These are phyloP conservation scores for Psilocybe sp. DNA, from an alignment of 768 basidiomycete species.

Conservation along the genomic window DNA sequence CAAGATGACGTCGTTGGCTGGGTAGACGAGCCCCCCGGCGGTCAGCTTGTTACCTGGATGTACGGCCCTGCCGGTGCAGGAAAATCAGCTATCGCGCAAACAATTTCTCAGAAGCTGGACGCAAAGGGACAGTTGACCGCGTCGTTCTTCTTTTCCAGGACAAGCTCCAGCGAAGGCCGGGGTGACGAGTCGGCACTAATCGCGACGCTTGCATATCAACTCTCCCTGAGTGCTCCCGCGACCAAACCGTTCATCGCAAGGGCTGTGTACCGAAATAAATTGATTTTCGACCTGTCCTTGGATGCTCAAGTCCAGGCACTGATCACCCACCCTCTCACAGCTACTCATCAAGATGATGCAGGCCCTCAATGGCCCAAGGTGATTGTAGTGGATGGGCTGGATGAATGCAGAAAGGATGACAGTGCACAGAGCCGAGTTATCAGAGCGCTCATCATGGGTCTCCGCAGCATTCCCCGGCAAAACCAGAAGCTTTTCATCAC, in stretches of 20 bases:
- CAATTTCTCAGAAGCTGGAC: not conserved
- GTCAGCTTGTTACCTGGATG: conserved; percentile 2
- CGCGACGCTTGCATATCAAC: conserved; percentile 8
- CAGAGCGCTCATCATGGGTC: not conserved
- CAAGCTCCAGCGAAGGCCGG: not conserved
- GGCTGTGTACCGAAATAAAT: not conserved
- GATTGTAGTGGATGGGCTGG: conserved; percentile 11
- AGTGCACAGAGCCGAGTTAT: conserved; percentile 1
- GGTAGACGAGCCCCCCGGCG: not conserved
- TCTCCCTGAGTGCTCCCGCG: conserved; percentile 1
- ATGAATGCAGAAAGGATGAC: conserved; percentile 4
- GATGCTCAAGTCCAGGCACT: conserved; percentile 2
- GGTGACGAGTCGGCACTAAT: not conserved
- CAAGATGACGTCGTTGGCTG: not conserved
- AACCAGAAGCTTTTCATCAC: conserved; percentile 1
- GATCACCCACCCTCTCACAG: conserved; percentile 2
- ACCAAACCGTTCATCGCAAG: not conserved
- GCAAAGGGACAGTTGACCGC: not conserved
- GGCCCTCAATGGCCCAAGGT: not conserved
- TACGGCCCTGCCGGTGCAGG: conserved; percentile 9
- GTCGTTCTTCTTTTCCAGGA: conserved; percentile 9
- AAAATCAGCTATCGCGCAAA: conserved; percentile 8
- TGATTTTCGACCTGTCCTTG: conserved; percentile 1
- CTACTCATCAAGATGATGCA: not conserved
- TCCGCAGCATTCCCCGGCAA: not conserved